These are phyloP conservation scores for Talaromyces amestolkiae DNA, from an alignment of 2,329 filamentous ascomycete genomes.

Conservation along the genomic window DNA sequence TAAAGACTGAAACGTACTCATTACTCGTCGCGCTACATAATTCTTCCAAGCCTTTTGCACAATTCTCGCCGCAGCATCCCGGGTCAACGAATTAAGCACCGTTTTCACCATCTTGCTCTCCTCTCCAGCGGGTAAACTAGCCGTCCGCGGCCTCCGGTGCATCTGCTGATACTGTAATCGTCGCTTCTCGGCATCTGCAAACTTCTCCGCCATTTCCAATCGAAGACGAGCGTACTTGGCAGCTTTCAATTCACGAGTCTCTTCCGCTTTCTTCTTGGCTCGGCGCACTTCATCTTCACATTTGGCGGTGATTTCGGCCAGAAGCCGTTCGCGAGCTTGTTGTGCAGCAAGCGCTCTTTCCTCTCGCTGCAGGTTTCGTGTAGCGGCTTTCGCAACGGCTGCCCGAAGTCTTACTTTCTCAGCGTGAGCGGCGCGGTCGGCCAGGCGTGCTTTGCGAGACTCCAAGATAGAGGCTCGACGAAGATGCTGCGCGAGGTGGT, in stretches of 20 bases:
- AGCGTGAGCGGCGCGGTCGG: slow-evolving; percentile 63
- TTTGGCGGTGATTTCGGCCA: slow-evolving; percentile 63
- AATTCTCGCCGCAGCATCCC: slow-evolving; percentile 53
- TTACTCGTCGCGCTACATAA: slow-evolving; percentile 47
- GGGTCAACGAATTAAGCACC: slow-evolving; percentile 43
- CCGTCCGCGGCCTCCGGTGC: slow-evolving; percentile 51
- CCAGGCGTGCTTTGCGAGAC: slow-evolving; percentile 61
- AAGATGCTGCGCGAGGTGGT: slow-evolving; percentile 63
- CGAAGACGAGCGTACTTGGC: slow-evolving; percentile 59
- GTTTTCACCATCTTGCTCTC: slow-evolving; percentile 42
- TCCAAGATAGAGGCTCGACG: slow-evolving; percentile 65
- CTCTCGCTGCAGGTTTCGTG: slow-evolving; percentile 57
- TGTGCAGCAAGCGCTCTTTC: slow-evolving; percentile 63
- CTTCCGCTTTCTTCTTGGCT: slow-evolving; percentile 65
- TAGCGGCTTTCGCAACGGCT: slow-evolving; percentile 59
- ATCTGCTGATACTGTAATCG: slow-evolving; percentile 49
- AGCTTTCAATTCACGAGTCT: slow-evolving; percentile 62
- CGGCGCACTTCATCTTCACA: slow-evolving; percentile 65
- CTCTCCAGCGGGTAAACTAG: slow-evolving; percentile 48
- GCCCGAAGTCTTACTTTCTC: slow-evolving; percentile 65
- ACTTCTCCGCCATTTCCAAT: slow-evolving; percentile 63
- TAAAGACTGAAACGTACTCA: slow-evolving; percentile 52
- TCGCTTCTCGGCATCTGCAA: slow-evolving; percentile 62
- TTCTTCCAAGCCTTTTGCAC: slow-evolving; percentile 60
- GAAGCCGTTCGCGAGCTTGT: slow-evolving; percentile 60